Evolutionary conservation across 108 stramenopile species (phyloP).

Genomic region (Cyclotella distinguenda): DNA sequence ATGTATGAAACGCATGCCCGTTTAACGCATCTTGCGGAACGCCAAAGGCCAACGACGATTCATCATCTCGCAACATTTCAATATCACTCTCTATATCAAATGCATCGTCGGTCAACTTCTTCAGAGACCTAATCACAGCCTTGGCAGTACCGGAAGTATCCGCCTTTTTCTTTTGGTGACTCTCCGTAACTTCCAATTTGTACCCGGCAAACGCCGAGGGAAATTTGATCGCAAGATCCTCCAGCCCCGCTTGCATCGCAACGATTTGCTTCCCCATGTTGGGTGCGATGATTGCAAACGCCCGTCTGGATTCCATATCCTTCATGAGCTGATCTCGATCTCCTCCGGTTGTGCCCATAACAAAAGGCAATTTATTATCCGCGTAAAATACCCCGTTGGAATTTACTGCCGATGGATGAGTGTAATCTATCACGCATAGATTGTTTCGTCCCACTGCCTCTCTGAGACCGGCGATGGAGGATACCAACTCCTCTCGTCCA

Average conservation of each 20-base stretch:
- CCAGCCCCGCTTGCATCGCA: slow-evolving; percentile 95
- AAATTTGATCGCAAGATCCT: slow-evolving; percentile 86
- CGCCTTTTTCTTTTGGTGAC: slow-evolving; percentile 96
- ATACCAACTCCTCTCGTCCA: slow-evolving; percentile 54
- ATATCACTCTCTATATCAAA: slow-evolving; percentile 86
- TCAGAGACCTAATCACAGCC: slow-evolving; percentile 88
- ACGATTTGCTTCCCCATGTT: slow-evolving; percentile 99
- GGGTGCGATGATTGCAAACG: slow-evolving; percentile 96
- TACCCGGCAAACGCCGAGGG: slow-evolving; percentile 94
- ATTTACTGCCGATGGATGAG: slow-evolving; percentile 96
- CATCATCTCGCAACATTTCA: slow-evolving; percentile 85
- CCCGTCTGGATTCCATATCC: slow-evolving; percentile 65
- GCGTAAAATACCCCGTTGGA: slow-evolving; percentile 90
- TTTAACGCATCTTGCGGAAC: slow-evolving; percentile 88
- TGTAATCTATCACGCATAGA: slow-evolving; percentile 95
- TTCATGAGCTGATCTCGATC: slow-evolving; percentile 83
- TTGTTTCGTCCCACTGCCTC: slow-evolving; percentile 52
- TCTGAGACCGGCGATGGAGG: slow-evolving; percentile 62
- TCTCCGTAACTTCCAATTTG: slow-evolving; percentile 87
- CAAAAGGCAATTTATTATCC: slow-evolving; percentile 82
- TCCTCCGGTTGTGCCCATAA: slow-evolving; percentile 95
- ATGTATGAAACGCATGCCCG: slow-evolving; percentile 98
- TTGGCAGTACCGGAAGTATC: slow-evolving; percentile 98
- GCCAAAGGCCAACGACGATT: slow-evolving; percentile 86
- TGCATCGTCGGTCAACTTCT: slow-evolving; percentile 64